Evolutionary conservation across 2,329 filamentous ascomycete genomes (phyloP).

Genomic region (Penicillium sp.): DNA sequence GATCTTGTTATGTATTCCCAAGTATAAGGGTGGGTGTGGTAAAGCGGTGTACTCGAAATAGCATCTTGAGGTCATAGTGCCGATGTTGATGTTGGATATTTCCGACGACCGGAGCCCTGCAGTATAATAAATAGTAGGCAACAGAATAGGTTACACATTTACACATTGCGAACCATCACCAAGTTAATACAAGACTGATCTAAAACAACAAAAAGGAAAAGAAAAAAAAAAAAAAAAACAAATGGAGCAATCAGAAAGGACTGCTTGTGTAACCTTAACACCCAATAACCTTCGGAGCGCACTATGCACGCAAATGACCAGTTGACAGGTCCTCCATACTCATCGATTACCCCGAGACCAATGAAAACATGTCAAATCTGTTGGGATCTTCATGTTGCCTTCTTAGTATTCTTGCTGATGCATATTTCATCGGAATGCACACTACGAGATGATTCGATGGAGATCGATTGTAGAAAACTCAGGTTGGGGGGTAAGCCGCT

Average conservation of each 20-base stretch:
- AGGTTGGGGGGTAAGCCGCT: background rate
- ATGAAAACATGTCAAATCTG: background rate
- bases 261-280: background rate
- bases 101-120: no score
- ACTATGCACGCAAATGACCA: background rate
- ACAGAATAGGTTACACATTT: no score
- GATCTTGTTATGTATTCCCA: no score
- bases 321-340: background rate
- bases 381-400: background rate
- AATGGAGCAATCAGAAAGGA: background rate
- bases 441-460: background rate
- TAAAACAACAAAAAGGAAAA: background rate
- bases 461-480: background rate
- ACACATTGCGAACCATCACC: no score
- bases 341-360: background rate
- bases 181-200: background rate
- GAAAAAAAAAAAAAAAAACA: background rate
- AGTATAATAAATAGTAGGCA: no score
- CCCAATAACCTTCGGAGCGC: background rate
- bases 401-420: background rate
- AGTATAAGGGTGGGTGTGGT: no score
- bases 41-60: no score
- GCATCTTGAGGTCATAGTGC: no score
- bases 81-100: no score
- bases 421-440: background rate